Conservation (phyloP, 805 yeast species). For the Barnettozyma californica region DNA sequence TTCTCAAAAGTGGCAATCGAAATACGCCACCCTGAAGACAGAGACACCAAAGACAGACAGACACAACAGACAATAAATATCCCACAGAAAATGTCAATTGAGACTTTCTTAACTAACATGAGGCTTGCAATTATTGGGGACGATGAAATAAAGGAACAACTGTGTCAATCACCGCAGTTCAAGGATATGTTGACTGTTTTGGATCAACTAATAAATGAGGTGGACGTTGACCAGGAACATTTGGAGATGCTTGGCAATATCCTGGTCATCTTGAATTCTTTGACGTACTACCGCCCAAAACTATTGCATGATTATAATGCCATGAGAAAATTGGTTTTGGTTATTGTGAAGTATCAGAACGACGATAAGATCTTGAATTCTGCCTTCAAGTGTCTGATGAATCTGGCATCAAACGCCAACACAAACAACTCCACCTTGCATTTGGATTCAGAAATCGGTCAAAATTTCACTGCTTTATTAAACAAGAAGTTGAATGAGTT, state of each 20-base stretch:
- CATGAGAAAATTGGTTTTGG: conserved; percentile 9
- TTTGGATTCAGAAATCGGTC: conserved; percentile 2
- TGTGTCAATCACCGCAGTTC: conserved; percentile 3
- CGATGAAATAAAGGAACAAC: conserved; percentile 7
- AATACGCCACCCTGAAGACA: background rate
- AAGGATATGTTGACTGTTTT: conserved; percentile 3
- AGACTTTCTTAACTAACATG: conserved; percentile 4
- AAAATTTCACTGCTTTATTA: background rate
- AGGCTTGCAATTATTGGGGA: conserved; percentile 10
- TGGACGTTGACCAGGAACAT: background rate
- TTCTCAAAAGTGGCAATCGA: background rate
- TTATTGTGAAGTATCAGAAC: conserved; percentile 9
- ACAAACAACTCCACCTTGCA: background rate
- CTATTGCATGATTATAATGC: conserved; percentile 10
- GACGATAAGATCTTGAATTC: conserved; percentile 1
- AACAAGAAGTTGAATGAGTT: background rate
- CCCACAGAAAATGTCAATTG: conserved; percentile 5
- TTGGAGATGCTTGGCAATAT: conserved; percentile 13
- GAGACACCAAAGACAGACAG: no score
- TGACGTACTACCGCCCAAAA: conserved; percentile 13
- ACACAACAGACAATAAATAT: no score
- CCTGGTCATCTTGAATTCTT: conserved; percentile 20
- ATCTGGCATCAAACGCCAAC: background rate
- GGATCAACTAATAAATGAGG: conserved; percentile 4
- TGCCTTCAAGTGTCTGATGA: conserved; percentile 8